Percentiles rank a stretch among this genome's conserved stretches.
phyloP scores from a whole-genome alignment of 768 basidiomycete species.

The Dioszegia crocea region DNA sequence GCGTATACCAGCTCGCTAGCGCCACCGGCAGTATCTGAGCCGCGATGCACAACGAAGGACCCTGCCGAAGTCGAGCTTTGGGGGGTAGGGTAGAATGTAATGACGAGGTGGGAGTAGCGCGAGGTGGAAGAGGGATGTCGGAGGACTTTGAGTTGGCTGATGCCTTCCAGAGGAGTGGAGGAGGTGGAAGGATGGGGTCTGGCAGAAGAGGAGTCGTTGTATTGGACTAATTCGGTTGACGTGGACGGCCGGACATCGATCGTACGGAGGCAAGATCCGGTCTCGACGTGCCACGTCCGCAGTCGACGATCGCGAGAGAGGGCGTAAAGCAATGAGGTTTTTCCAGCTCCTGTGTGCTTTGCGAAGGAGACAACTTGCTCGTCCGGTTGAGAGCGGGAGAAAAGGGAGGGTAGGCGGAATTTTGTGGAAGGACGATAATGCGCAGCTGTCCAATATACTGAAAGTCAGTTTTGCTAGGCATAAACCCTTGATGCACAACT shows the following conservation, averaged over 20 bases:
- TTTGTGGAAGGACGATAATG: constrained; percentile 31
- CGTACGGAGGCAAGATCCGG: constrained; percentile 64
- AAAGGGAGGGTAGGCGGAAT: constrained; percentile 36
- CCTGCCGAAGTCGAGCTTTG: constrained; percentile 67
- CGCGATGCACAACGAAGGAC: constrained; percentile 62
- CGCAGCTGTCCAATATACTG: constrained; percentile 26
- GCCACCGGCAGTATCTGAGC: constrained; percentile 16
- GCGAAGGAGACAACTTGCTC: constrained; percentile 36
- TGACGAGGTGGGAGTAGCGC: constrained; percentile 57
- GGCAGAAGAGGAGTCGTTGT: neutral
- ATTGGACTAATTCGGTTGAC: constrained; percentile 5
- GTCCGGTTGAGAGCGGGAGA: constrained; percentile 25
- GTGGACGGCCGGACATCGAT: constrained; percentile 47
- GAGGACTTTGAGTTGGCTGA: constrained; percentile 65
- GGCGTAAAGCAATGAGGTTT: constrained; percentile 56
- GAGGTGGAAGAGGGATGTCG: constrained; percentile 30
- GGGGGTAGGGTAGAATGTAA: constrained; percentile 70
- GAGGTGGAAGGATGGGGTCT: neutral
- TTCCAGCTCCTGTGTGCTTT: constrained; percentile 9
- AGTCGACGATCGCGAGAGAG: constrained; percentile 81
- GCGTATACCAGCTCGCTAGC: constrained; percentile 20
- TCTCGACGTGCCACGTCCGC: constrained; percentile 69
- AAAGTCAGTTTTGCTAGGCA: neutral
- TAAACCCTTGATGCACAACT: constrained; percentile 2
- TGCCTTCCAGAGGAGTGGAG: constrained; percentile 26